Conservation (phyloP, 208 protist species). For the Naegleria lovaniensis region DNA sequence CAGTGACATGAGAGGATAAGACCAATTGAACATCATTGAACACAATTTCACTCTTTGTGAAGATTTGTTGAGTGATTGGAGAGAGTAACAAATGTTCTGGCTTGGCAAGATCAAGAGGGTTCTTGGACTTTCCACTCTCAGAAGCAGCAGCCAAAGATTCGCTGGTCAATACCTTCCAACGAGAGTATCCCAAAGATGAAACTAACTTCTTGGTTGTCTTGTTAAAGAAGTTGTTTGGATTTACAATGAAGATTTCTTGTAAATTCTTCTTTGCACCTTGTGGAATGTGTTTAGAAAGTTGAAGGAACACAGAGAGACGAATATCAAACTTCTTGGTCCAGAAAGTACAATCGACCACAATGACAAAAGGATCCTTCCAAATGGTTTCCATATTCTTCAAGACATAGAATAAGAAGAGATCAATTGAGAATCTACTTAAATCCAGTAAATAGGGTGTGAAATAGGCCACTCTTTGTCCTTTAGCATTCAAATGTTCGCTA, state of each 20-base stretch:
- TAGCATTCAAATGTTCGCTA: not conserved
- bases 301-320: not conserved
- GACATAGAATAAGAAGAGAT: not conserved
- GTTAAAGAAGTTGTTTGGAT: not conserved
- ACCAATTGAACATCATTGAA: not conserved
- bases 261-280: conserved; percentile 20
- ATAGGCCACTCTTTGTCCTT: not conserved
- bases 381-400: not conserved
- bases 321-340: not conserved
- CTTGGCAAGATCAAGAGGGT: not conserved
- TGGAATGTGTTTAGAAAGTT: not conserved
- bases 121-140: not conserved
- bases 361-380: not conserved
- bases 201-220: not conserved
- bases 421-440: not conserved
- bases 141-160: not conserved
- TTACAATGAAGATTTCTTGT: not conserved
- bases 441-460: not conserved
- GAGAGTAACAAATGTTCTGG: not conserved
- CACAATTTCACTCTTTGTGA: not conserved
- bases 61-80: not conserved
- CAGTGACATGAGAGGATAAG: not conserved
- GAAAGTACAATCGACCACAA: not conserved
- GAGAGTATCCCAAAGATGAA: not conserved
- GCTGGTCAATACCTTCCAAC: not conserved